Percentiles rank a stretch among this genome's conserved stretches.
These are phyloP conservation scores for Heliamphora exappendiculata DNA, from an alignment of 148 eudicot genomes.

Conservation along the genomic window DNA sequence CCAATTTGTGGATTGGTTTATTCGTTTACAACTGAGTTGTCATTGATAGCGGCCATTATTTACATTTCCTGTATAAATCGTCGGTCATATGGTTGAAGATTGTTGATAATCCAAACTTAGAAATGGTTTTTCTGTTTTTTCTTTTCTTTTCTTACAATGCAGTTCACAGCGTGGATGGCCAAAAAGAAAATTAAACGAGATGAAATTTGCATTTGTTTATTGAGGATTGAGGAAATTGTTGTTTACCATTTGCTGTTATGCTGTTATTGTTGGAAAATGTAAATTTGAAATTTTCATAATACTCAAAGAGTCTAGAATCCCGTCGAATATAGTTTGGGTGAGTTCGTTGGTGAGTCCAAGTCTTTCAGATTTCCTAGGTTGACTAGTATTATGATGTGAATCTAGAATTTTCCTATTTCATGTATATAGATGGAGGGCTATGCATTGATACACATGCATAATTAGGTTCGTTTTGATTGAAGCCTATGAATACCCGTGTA, in stretches of 20 bases:
- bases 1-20: not conserved
- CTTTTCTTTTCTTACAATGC: not conserved
- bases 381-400: too few relatives aligned
- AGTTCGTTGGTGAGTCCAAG: too few relatives aligned
- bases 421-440: too few relatives aligned
- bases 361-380: too few relatives aligned
- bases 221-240: not conserved
- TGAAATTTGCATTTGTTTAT: not conserved
- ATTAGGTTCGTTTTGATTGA: too few relatives aligned
- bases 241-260: not conserved
- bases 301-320: too few relatives aligned
- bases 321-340: too few relatives aligned
- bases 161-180: slow-evolving; percentile 2
- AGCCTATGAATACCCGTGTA: too few relatives aligned
- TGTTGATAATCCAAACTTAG: not conserved
- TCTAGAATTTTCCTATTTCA: too few relatives aligned
- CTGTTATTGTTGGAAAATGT: too few relatives aligned
- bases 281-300: too few relatives aligned
- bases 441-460: too few relatives aligned
- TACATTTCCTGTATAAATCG: not conserved
- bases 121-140: not conserved
- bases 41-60: not conserved
- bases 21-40: not conserved
- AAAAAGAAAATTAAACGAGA: not conserved
- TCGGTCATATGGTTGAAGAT: not conserved